Conservation (phyloP, 2,329 filamentous ascomycete species). For the Pestalotiopsis sp. region DNA sequence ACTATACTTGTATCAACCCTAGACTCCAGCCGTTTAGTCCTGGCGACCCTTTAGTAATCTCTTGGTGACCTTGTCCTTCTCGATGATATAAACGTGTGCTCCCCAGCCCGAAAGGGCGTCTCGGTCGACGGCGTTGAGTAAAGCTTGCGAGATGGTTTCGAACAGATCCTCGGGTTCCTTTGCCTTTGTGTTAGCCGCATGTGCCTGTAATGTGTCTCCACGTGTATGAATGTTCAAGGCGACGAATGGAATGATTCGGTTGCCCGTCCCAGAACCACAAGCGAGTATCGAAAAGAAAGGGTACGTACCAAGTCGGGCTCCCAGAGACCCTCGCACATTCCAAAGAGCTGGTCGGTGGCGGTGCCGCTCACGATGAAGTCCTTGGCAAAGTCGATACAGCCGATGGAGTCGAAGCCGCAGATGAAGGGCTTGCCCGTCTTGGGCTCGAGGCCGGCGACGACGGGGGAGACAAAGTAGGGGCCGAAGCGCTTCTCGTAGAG, state of each 20-base stretch:
- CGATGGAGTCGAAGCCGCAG: conserved; percentile 98
- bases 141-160: conserved; percentile 95
- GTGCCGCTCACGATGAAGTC: conserved; percentile 99
- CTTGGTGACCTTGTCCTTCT: conserved; percentile 99
- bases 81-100: conserved; percentile 98
- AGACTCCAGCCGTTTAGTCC: conserved; percentile 60
- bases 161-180: conserved; percentile 92
- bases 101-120: conserved; percentile 98
- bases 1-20: neutral
- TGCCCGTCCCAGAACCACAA: neutral
- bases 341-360: conserved; percentile 95
- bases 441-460: conserved; percentile 92
- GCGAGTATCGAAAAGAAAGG: neutral
- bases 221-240: neutral
- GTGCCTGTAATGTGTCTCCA: neutral
- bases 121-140: conserved; percentile 94
- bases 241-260: neutral
- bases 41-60: conserved; percentile 96
- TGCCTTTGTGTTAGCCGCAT: neutral
- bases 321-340: conserved; percentile 97
- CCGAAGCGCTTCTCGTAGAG: conserved; percentile 97
- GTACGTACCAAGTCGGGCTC: conserved; percentile 85
- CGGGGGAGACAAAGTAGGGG: conserved; percentile 93
- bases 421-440: conserved; percentile 96
- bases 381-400: conserved; percentile 99